Base-by-base conservation (phyloP, 2,329 filamentous ascomycete genomes). In the Juglanconis juglandina region DNA sequence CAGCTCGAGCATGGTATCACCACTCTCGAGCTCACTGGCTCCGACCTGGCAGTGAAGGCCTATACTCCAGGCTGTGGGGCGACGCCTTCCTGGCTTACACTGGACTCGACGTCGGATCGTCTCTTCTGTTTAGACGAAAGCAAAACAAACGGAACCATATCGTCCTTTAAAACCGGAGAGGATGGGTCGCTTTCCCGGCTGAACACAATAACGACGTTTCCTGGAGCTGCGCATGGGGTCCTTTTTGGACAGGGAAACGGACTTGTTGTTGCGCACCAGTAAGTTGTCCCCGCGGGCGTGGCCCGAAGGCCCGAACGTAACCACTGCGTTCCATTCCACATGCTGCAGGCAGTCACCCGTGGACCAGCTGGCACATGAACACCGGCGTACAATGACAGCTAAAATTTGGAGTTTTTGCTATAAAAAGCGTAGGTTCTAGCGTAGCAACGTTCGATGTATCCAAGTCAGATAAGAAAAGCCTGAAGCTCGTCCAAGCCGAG, bases 91-190 rank as follows among this genome's bases (percentile, higher is more conserved):
- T 89, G 86, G 86, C 73, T 89, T 60, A 82, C 82, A 24, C 76
- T 86, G 32, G 81, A 86, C 68, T 70, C 76, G 59, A 67, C 74
- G 50, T 76, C 79, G 62, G 74, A 75, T 30, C 70, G 78, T 13
- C 73, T 89, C 11, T 86, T 83, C 73, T 89, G 86, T 71, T 66
- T 84, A 48, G 81, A 89, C 65, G 87, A 89, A 75, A 82, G 79
- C 30, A 65, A 70, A 5, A 68, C 73, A 14, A 77, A 82, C 63
- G 83, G 82, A 54, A 76, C 78, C 2, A 70, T 88, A 60, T 70
- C 71, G 8, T 73, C 76, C 3, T 77, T 80, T 60, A 66, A 66
- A 35, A 73, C 75, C 24, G 71, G 67, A 35, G 46, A 61, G 3
- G 69, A 78, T 59, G 79, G 79, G 2, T 70, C 64, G 2, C 69